Conservation (phyloP, 345 rosid species). For the Lumnitzera littorea region DNA sequence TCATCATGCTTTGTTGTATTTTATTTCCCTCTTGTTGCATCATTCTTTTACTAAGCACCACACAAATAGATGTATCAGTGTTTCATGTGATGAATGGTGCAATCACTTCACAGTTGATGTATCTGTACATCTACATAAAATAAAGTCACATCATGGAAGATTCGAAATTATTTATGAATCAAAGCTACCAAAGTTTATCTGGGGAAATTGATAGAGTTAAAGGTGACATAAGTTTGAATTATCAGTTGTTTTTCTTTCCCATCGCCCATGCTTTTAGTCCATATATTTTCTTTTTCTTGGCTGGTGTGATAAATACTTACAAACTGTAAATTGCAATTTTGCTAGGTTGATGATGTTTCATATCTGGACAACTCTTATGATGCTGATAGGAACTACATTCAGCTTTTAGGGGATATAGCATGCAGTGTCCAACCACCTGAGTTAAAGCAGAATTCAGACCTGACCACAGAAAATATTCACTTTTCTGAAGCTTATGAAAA, state of each 20-base stretch:
- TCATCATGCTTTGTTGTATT: background rate
- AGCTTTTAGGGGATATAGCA: slow-evolving; percentile 20
- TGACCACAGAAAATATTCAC: slow-evolving; percentile 12
- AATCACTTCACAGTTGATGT: no score
- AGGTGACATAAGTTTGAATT: no score
- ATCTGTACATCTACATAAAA: no score
- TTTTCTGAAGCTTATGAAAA: slow-evolving; percentile 19
- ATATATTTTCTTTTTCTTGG: background rate
- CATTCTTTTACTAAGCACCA: no score
- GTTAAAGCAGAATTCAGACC: slow-evolving; percentile 6
- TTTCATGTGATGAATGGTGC: no score
- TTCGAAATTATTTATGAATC: no score
- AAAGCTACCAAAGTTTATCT: no score
- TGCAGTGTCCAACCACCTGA: slow-evolving; percentile 12
- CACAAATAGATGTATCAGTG: background rate
- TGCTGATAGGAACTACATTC: slow-evolving; percentile 29
- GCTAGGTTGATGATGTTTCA: slow-evolving; percentile 68
- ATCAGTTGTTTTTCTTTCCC: no score
- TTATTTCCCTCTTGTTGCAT: background rate
- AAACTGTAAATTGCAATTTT: slow-evolving; percentile 7
- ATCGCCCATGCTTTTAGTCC: background rate
- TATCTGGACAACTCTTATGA: slow-evolving; percentile 28
- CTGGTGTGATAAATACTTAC: background rate
- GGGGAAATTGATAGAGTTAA: no score
- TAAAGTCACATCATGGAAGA: no score